Base-by-base conservation (phyloP, 31 red algal genomes). In the Asparagopsis taxiformis region DNA sequence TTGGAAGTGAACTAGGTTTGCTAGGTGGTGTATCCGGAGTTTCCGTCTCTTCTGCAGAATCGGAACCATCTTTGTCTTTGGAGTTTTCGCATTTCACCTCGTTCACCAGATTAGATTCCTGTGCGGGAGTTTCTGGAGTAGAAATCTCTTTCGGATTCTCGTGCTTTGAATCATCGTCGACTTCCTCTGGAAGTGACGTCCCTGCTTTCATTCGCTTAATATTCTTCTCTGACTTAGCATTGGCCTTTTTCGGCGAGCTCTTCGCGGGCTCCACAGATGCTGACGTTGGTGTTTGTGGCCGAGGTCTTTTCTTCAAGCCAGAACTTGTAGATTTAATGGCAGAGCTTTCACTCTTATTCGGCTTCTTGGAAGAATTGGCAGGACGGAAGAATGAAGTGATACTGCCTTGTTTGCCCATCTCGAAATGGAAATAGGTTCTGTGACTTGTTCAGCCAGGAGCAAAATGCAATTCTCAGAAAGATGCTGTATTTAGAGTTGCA, bases 381-480 rank as follows among this genome's bases (percentile, higher is more conserved):
- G 83, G 72, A 17, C 73, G 72, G 65, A 87, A 87, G 64, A 87
- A 87, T 43, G 83, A 77, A 20, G 83, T 87, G 58, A 87, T 74
- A 31, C 60, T 87, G 0, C 83, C 55, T 43, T 87, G 83, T 55
- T 87, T 87, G 31, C 83, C 71, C 83, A 87, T 87, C 36, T 31
- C 26, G 44, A 44, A 31, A 13, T 5, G 33, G 41, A 46, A 46
- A 46, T 46, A 46, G 41, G 41, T 46, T 46, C 41, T 46, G 13
- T 46, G 13, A 46, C n/a, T n/a, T n/a, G n/a, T n/a, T n/a, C n/a
- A n/a, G n/a, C n/a, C n/a, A n/a, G n/a, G n/a, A n/a, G n/a, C n/a
- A n/a, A n/a, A n/a, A n/a, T n/a, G n/a, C n/a, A n/a, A n/a, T n/a
- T n/a, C n/a, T n/a, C n/a, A n/a, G n/a, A n/a, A n/a, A n/a, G n/a